Evolutionary conservation across 208 protist species (phyloP).

Genomic region (Acanthamoeba royreba): DNA sequence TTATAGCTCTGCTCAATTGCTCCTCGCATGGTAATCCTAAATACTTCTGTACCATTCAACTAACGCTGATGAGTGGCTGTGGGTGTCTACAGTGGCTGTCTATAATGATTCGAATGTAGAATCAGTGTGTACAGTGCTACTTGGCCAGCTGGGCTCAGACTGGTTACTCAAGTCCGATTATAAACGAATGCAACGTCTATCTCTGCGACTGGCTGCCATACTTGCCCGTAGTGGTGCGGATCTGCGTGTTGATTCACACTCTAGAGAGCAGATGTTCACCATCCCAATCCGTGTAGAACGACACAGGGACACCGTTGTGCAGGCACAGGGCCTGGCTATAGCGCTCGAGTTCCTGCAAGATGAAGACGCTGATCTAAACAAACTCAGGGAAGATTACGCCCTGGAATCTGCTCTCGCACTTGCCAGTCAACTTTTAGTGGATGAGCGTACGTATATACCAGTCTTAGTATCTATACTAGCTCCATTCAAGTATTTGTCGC

Average conservation of each 20-base stretch:
- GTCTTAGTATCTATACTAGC: too few species aligned
- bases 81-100: neutral
- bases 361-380: neutral
- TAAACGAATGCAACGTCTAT: neutral
- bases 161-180: constrained; percentile 11
- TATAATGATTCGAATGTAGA: neutral
- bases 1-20: neutral
- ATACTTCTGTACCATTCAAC: neutral
- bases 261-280: neutral
- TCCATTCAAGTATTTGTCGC: too few species aligned
- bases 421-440: neutral
- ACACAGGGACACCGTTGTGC: neutral
- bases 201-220: neutral
- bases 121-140: neutral
- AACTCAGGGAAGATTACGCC: neutral
- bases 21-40: neutral
- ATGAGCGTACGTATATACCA: neutral
- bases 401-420: constrained; percentile 1
- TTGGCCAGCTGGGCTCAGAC: neutral
- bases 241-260: neutral
- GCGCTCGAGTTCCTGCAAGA: neutral
- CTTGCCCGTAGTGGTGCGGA: neutral
- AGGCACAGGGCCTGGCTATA: neutral
- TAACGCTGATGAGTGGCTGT: neutral
- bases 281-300: neutral